A percentile compares a stretch with the other conserved stretches of the same genome.
phyloP scores from a whole-genome alignment of 2,329 filamentous ascomycete species.

The Akanthomyces lecanii region DNA sequence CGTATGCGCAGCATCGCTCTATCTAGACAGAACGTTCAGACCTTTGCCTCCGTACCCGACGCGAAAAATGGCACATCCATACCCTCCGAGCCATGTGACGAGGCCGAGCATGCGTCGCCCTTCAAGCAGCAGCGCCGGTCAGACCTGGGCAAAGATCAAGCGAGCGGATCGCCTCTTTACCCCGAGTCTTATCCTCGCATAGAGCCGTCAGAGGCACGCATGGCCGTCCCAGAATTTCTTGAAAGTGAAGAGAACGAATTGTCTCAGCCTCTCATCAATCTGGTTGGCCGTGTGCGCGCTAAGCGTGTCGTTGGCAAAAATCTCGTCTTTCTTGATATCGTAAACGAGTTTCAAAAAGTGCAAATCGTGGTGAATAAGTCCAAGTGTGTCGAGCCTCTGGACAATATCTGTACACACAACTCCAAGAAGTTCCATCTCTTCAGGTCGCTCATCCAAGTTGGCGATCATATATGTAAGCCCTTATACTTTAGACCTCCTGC shows the following conservation, averaged over 20 bases:
- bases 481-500: slow-evolving; percentile 19
- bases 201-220: slow-evolving; percentile 24
- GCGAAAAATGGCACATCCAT: slow-evolving; percentile 16
- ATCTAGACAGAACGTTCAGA: slow-evolving; percentile 7
- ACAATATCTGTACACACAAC: slow-evolving; percentile 31
- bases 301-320: slow-evolving; percentile 69
- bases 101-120: slow-evolving; percentile 27
- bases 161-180: slow-evolving; percentile 33
- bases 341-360: slow-evolving; percentile 65
- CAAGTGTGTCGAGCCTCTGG: slow-evolving; percentile 35
- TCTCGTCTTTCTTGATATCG: slow-evolving; percentile 79
- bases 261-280: slow-evolving; percentile 27
- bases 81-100: slow-evolving; percentile 21
- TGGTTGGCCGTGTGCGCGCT: slow-evolving; percentile 64
- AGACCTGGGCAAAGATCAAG: slow-evolving; percentile 30
- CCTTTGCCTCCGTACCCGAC: slow-evolving; percentile 12
- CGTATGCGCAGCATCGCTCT: slow-evolving; percentile 7
- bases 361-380: slow-evolving; percentile 73
- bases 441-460: slow-evolving; percentile 65
- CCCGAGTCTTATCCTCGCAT: slow-evolving; percentile 35
- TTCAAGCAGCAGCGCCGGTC: slow-evolving; percentile 35
- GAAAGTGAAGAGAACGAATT: slow-evolving; percentile 25
- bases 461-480: slow-evolving; percentile 75
- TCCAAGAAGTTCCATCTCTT: slow-evolving; percentile 51
- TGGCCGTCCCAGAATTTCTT: slow-evolving; percentile 33